These are phyloP conservation scores for Amanita fuliginea DNA, from an alignment of 768 basidiomycete genomes.

Conservation along the genomic window DNA sequence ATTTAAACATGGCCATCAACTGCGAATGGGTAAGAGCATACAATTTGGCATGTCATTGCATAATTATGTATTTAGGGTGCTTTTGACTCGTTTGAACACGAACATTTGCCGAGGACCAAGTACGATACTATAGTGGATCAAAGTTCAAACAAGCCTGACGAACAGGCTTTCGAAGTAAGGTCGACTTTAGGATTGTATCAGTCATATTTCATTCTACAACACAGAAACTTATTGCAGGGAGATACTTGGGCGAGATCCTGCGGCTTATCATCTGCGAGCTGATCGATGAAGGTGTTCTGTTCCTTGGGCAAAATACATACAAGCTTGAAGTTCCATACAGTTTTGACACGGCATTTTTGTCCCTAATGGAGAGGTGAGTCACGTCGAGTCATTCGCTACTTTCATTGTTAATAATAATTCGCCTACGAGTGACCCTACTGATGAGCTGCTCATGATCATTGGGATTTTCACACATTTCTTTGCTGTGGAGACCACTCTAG, in stretches of 20 bases:
- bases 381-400: background rate
- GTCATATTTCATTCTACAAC: background rate
- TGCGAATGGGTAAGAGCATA: constrained; percentile 75
- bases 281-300: constrained; percentile 92
- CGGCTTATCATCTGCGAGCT: constrained; percentile 93
- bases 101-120: constrained; percentile 90
- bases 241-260: constrained; percentile 93
- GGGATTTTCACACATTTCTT: constrained; percentile 98
- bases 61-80: constrained; percentile 52
- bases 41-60: background rate
- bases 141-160: constrained; percentile 90
- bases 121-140: constrained; percentile 92
- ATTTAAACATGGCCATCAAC: constrained; percentile 84
- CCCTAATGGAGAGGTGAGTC: constrained; percentile 84
- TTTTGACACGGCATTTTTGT: constrained; percentile 95
- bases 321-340: constrained; percentile 90
- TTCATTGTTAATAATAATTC: background rate
- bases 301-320: constrained; percentile 97
- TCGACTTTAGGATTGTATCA: background rate
- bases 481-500: constrained; percentile 89
- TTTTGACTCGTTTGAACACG: constrained; percentile 93
- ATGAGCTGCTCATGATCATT: constrained; percentile 93
- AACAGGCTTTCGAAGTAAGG: constrained; percentile 83
- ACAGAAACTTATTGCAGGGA: constrained; percentile 91
- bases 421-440: constrained; percentile 84